Evolutionary conservation across 179 eudicot genomes (phyloP).

Genomic region (Silene noctiflora): DNA sequence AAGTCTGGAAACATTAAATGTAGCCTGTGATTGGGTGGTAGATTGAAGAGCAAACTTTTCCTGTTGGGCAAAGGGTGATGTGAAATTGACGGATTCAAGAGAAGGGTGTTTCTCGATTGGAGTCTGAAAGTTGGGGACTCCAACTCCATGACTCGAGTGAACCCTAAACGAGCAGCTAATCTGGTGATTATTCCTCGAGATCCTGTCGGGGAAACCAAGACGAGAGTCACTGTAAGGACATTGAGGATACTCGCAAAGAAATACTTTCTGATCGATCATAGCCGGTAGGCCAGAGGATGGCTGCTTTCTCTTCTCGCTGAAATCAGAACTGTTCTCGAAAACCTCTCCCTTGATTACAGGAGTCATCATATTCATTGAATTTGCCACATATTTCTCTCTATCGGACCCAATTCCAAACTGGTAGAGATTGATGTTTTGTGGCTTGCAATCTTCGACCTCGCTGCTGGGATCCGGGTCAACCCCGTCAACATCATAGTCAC

Average conservation of each 20-base stretch:
- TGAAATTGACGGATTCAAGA: background rate
- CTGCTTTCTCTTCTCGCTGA: conserved; percentile 31
- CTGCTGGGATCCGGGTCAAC: conserved; percentile 27
- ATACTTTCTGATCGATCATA: conserved; percentile 25
- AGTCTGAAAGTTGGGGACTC: background rate
- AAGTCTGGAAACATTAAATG: background rate
- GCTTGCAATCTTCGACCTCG: conserved; percentile 35
- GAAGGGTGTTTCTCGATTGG: background rate
- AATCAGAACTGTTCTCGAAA: conserved; percentile 22
- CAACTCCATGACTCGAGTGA: conserved; percentile 18
- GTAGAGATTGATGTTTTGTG: conserved; percentile 27
- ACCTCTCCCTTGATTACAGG: conserved; percentile 32
- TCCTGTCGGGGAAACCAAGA: conserved; percentile 36
- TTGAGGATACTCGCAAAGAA: conserved; percentile 29
- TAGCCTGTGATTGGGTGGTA: background rate
- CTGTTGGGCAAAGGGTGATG: background rate
- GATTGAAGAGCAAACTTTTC: background rate
- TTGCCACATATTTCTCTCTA: conserved; percentile 11
- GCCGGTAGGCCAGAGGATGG: conserved; percentile 23
- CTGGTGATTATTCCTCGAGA: conserved; percentile 39
- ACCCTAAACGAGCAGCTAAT: conserved; percentile 27
- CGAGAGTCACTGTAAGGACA: conserved; percentile 35
- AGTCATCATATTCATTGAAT: conserved; percentile 13
- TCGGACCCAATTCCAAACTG: conserved; percentile 28
- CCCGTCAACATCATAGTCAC: conserved; percentile 43